phyloP scores from a whole-genome alignment of 169 alveolate species.

The Eimeria brunetti region DNA sequence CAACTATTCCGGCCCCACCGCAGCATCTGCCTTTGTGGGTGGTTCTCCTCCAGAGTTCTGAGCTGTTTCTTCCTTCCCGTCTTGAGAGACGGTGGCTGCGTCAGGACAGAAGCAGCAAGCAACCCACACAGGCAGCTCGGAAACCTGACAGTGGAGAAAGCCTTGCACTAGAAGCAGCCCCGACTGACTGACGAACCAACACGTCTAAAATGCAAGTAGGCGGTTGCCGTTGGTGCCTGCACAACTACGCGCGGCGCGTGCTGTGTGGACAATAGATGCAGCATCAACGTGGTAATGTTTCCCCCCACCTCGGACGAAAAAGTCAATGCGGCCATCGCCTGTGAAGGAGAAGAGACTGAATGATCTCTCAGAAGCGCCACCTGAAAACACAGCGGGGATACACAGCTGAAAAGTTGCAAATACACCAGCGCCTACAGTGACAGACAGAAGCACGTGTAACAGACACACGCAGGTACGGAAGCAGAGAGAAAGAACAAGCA shows the following conservation, averaged over 20 bases:
- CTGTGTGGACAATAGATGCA: no score
- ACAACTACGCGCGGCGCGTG: conserved; percentile 5
- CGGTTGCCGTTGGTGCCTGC: neutral
- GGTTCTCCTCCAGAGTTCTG: neutral
- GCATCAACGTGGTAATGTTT: no score
- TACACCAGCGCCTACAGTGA: neutral
- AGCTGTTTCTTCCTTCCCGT: neutral
- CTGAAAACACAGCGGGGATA: neutral
- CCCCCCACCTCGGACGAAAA: neutral
- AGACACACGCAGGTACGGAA: no score
- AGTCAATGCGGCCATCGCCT: conserved; percentile 18
- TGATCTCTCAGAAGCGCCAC: neutral
- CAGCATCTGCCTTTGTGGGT: neutral
- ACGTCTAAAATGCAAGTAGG: neutral
- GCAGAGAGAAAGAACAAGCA: no score
- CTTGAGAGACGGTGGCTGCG: neutral
- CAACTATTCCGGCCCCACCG: neutral
- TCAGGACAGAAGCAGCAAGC: neutral
- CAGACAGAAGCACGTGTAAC: neutral
- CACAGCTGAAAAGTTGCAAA: neutral
- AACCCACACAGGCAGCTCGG: neutral
- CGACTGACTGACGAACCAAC: neutral
- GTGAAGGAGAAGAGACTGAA: neutral
- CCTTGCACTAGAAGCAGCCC: neutral
- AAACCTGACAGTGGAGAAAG: neutral